These are phyloP conservation scores for Alternaria postmessia DNA, from an alignment of 2,329 filamentous ascomycete species.

Conservation along the genomic window DNA sequence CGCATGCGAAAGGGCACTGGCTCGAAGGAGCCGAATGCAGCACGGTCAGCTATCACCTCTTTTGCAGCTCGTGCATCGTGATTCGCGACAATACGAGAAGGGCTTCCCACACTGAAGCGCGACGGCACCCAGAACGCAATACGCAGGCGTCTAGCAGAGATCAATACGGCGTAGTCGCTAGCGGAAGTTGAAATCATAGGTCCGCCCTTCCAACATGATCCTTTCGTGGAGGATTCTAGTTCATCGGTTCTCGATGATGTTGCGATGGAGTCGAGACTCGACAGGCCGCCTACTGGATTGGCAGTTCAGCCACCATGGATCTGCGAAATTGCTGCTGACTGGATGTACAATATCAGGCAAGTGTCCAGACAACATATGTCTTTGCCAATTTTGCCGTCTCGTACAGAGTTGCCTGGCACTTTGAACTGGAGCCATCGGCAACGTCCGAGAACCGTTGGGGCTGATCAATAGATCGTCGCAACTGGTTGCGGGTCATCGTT, in stretches of 20 bases:
- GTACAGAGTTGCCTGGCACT: neutral
- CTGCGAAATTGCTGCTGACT: slow-evolving; percentile 8
- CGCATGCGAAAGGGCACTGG: slow-evolving; percentile 31
- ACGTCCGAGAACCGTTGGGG: neutral
- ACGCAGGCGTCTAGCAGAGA: slow-evolving; percentile 9
- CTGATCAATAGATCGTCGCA: neutral
- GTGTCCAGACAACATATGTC: neutral
- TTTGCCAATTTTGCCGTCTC: slow-evolving; percentile 1
- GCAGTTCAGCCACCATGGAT: slow-evolving; percentile 9
- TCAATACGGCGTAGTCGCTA: slow-evolving; percentile 10
- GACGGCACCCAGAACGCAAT: slow-evolving; percentile 3
- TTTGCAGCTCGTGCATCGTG: slow-evolving; percentile 17
- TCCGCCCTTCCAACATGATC: slow-evolving; percentile 4
- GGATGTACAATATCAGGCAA: neutral
- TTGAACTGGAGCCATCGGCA: neutral
- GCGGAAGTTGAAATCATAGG: slow-evolving; percentile 5
- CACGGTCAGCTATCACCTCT: slow-evolving; percentile 10
- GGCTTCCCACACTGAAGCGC: slow-evolving; percentile 16
- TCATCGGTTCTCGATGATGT: slow-evolving; percentile 5
- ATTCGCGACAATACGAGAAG: slow-evolving; percentile 25
- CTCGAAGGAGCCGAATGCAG: slow-evolving; percentile 23
- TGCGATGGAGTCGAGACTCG: slow-evolving; percentile 9
- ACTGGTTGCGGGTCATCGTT: slow-evolving; percentile 4
- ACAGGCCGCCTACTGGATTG: slow-evolving; percentile 1
- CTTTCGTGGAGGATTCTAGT: slow-evolving; percentile 2